Evolutionary conservation across 768 basidiomycete species (phyloP).

Genomic region (Leccinellum albellum): DNA sequence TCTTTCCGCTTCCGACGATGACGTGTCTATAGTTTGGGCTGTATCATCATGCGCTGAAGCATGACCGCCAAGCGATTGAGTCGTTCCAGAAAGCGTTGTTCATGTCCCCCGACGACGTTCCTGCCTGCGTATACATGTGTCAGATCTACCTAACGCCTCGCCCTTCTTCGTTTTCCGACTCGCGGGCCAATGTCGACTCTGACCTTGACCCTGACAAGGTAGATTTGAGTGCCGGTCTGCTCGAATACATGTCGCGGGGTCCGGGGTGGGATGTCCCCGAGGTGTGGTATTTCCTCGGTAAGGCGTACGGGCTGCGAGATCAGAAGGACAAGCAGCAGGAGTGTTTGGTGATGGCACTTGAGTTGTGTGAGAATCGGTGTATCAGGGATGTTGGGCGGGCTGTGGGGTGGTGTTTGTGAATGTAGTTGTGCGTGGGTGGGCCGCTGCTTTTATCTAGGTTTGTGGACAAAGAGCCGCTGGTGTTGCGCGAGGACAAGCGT

Average conservation of each 20-base stretch:
- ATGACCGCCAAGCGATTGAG: constrained; percentile 61
- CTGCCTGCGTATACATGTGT: constrained; percentile 76
- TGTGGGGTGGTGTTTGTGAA: constrained; percentile 63
- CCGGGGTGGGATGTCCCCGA: constrained; percentile 89
- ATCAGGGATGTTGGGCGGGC: constrained; percentile 62
- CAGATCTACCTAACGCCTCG: constrained; percentile 59
- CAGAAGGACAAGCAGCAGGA: constrained; percentile 70
- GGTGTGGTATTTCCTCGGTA: constrained; percentile 91
- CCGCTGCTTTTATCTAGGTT: no score
- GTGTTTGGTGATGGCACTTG: constrained; percentile 67
- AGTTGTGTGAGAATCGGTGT: constrained; percentile 55
- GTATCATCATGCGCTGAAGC: constrained; percentile 60
- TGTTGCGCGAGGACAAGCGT: no score
- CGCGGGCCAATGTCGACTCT: neutral
- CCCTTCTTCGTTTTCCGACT: constrained; percentile 16
- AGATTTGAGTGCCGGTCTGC: constrained; percentile 79
- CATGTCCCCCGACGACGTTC: constrained; percentile 72
- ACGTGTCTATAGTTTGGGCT: constrained; percentile 56
- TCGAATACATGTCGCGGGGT: constrained; percentile 73
- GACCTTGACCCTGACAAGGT: constrained; percentile 44
- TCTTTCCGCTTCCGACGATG: neutral
- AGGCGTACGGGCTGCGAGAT: constrained; percentile 72
- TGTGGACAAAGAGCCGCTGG: no score
- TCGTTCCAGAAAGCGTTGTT: constrained; percentile 88
- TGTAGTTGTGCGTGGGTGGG: neutral